Conservation (phyloP, 352 stramenopile species). For the Globisporangium spiculum region DNA sequence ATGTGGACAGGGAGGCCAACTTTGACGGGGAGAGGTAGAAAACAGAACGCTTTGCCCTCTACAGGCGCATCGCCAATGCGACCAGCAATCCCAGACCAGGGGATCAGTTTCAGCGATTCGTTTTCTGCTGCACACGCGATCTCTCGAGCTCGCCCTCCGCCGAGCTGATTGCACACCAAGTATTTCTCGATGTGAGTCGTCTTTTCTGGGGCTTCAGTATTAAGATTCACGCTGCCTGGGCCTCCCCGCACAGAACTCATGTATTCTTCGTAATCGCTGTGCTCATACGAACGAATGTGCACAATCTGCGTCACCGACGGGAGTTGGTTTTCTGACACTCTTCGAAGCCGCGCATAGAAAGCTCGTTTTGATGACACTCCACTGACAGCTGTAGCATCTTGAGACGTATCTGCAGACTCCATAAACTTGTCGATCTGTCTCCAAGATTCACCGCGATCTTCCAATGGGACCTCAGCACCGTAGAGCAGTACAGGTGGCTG, state of each 20-base stretch:
- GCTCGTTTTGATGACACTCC: slow-evolving; percentile 40
- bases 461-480: slow-evolving; percentile 51
- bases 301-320: slow-evolving; percentile 61
- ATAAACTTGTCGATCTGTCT: slow-evolving; percentile 66
- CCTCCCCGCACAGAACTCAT: not conserved
- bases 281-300: slow-evolving; percentile 42
- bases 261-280: slow-evolving; percentile 10
- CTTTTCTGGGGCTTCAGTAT: not conserved
- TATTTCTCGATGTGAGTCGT: slow-evolving; percentile 38
- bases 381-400: slow-evolving; percentile 11
- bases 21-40: slow-evolving; percentile 89
- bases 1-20: slow-evolving; percentile 88
- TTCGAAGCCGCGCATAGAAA: slow-evolving; percentile 61
- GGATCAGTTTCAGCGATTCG: slow-evolving; percentile 83
- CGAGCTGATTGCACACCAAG: slow-evolving; percentile 88
- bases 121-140: slow-evolving; percentile 75
- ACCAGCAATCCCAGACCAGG: slow-evolving; percentile 83
- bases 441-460: slow-evolving; percentile 63
- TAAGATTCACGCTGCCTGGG: not conserved
- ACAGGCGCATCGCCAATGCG: slow-evolving; percentile 45
- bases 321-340: slow-evolving; percentile 40
- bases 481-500: slow-evolving; percentile 59
- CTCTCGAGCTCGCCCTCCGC: slow-evolving; percentile 65
- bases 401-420: slow-evolving; percentile 12
- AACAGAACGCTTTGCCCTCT: slow-evolving; percentile 88